phyloP scores from a whole-genome alignment of 1,284 basidiomycete genomes.

The Trichosporon sp. region DNA sequence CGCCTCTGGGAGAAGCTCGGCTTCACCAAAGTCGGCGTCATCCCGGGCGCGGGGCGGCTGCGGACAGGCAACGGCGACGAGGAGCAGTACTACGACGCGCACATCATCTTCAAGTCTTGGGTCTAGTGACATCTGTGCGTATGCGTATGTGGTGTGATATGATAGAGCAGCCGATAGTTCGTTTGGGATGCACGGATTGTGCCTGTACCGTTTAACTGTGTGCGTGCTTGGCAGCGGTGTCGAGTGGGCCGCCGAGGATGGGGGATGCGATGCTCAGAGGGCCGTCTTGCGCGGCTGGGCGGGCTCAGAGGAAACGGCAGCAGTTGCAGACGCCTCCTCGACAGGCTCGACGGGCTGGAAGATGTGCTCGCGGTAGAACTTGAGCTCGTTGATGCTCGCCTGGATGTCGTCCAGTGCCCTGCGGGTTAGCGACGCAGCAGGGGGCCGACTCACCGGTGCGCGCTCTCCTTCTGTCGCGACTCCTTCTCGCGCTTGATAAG shows the following conservation, averaged over 20 bases:
- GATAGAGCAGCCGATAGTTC: background rate
- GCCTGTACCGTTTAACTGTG: background rate
- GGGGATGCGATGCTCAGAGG: slow-evolving; percentile 10
- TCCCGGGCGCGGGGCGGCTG: slow-evolving; percentile 78
- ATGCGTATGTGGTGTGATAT: background rate
- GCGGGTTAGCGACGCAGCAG: background rate
- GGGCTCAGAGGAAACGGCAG: background rate
- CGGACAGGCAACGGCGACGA: slow-evolving; percentile 58
- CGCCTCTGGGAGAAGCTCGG: slow-evolving; percentile 80
- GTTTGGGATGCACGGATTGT: background rate
- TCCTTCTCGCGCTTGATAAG: slow-evolving; percentile 27
- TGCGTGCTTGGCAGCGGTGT: background rate
- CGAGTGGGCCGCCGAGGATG: background rate
- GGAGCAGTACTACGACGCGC: slow-evolving; percentile 85
- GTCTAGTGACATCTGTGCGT: background rate
- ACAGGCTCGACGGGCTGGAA: slow-evolving; percentile 41
- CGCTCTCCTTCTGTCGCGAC: slow-evolving; percentile 29
- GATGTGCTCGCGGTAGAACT: slow-evolving; percentile 48
- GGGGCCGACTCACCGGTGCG: slow-evolving; percentile 37
- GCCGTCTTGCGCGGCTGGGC: slow-evolving; percentile 28
- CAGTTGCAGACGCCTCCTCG: background rate
- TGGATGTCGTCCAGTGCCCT: slow-evolving; percentile 54
- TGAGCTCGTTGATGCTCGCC: slow-evolving; percentile 51
- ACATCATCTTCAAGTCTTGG: slow-evolving; percentile 67
- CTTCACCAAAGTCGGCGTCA: slow-evolving; percentile 74